These are phyloP conservation scores for Panicum hallii DNA, from an alignment of 202 grass and related monocot species.

Conservation along the genomic window DNA sequence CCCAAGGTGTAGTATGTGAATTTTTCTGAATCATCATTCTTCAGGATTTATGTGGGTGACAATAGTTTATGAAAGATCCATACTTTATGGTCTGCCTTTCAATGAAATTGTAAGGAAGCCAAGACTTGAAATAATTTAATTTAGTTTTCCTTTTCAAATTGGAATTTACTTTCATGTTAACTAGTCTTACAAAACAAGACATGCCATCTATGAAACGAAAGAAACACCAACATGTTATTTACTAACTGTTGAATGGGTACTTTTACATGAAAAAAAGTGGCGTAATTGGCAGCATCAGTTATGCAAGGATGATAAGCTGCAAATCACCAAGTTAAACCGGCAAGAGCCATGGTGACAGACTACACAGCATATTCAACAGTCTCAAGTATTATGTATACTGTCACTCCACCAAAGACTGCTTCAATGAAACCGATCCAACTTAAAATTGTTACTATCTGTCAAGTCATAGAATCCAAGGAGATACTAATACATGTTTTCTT, in stretches of 20 bases:
- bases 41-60: slow-evolving; percentile 17
- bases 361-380: background rate
- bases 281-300: background rate
- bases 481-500: slow-evolving; percentile 10
- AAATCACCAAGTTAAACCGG: background rate
- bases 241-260: background rate
- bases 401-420: background rate
- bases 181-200: background rate
- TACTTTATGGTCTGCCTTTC: background rate
- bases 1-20: background rate
- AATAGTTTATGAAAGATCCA: background rate
- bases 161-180: background rate
- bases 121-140: slow-evolving; percentile 6
- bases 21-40: slow-evolving; percentile 8
- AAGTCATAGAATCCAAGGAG: background rate
- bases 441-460: background rate
- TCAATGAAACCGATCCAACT: slow-evolving; percentile 15
- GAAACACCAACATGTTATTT: background rate
- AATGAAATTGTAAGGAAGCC: slow-evolving; percentile 20
- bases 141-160: background rate
- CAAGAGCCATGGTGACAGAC: background rate
- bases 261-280: background rate
- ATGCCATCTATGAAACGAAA: slow-evolving; percentile 3
- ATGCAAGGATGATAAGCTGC: background rate
- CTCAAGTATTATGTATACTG: background rate